Evolutionary conservation across 2,329 filamentous ascomycete species (phyloP).

Genomic region (Epichloe bromicola): DNA sequence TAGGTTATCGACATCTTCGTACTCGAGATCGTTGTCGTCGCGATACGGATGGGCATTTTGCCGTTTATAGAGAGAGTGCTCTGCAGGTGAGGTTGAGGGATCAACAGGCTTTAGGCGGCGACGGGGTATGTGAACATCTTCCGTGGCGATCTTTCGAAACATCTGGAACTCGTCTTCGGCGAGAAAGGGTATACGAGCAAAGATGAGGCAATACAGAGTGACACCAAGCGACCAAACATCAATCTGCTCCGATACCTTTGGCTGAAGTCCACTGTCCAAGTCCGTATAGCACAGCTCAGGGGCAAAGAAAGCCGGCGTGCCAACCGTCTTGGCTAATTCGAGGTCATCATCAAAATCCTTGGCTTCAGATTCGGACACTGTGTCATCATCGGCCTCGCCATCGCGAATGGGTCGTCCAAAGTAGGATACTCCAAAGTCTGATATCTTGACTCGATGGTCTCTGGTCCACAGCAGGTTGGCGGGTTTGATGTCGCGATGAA

Average conservation of each 20-base stretch:
- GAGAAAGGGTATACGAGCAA: slow-evolving; percentile 83
- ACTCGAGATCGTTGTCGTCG: slow-evolving; percentile 63
- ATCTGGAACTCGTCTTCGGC: slow-evolving; percentile 86
- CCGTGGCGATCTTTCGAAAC: slow-evolving; percentile 81
- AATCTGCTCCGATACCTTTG: slow-evolving; percentile 80
- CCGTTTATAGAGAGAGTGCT: slow-evolving; percentile 41
- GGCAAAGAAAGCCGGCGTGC: slow-evolving; percentile 93
- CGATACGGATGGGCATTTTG: slow-evolving; percentile 55
- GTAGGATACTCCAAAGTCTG: slow-evolving; percentile 96
- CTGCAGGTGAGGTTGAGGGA: slow-evolving; percentile 41
- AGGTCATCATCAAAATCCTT: slow-evolving; percentile 83
- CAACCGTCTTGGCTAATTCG: slow-evolving; percentile 95
- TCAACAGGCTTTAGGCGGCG: slow-evolving; percentile 68
- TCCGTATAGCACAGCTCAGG: slow-evolving; percentile 92
- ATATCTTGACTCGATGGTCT: slow-evolving; percentile 87
- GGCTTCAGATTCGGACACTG: slow-evolving; percentile 65
- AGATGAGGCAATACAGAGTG: slow-evolving; percentile 90
- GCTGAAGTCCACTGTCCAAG: slow-evolving; percentile 52
- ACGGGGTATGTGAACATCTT: slow-evolving; percentile 80
- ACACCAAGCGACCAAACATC: slow-evolving; percentile 96
- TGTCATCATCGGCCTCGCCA: slow-evolving; percentile 65
- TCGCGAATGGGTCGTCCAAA: slow-evolving; percentile 80
- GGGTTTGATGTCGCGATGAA: slow-evolving; percentile 75
- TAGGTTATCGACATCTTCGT: slow-evolving; percentile 73
- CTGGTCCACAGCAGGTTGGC: slow-evolving; percentile 83